Evolutionary conservation across 2,329 filamentous ascomycete species (phyloP), one percentile per base, ranked within the genome.

Genomic region (Arthroderma uncinatum): DNA sequence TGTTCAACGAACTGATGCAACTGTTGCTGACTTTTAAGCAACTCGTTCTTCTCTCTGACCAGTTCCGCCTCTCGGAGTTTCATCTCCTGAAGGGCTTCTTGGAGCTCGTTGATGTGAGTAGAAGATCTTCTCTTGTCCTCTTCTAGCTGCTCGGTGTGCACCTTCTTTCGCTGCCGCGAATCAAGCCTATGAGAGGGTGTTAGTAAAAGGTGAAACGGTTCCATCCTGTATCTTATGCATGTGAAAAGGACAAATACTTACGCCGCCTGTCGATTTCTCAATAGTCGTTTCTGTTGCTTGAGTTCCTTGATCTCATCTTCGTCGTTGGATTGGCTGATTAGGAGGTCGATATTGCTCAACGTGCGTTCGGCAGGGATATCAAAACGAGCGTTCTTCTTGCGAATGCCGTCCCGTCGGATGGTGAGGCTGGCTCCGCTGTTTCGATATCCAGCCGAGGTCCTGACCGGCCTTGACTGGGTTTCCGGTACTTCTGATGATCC

Each of bases 341-440:
- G 80, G 60, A 89, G 81, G 72, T 98, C 93, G 73, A 98, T 97
- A 75, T 94, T 97, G 78, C 82, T 85, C 64, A 98, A 82, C 67
- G 91, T 97, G 61, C 91, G 83, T 75, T 96, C 93, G 47, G 88
- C 84, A 8, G 93, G 93, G 64, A 98, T 98, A 68, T 97, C 92
- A 73, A 97, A 96, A 64, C 92, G 87, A 63, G 91, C 90, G 68
- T 97, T 98, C 86, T 97, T 97, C 84, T 98, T 98, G 67, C 93
- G 83, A 72, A 97, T 94, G 60, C 93, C 89, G 65, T 94, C 90
- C 57, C 89, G 84, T 64, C 88, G 82, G 55, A 82, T 75, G 61
- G 83, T 80, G 71, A 88, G 77, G 57, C 91, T 85, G 60, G 90
- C 89, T 75, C 87, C 86, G 14, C 25, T 42, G 56, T 71, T 64